These are phyloP conservation scores for Spizellomyces punctatus DNA, from an alignment of 192 early-diverging fungal species.

Conservation along the genomic window DNA sequence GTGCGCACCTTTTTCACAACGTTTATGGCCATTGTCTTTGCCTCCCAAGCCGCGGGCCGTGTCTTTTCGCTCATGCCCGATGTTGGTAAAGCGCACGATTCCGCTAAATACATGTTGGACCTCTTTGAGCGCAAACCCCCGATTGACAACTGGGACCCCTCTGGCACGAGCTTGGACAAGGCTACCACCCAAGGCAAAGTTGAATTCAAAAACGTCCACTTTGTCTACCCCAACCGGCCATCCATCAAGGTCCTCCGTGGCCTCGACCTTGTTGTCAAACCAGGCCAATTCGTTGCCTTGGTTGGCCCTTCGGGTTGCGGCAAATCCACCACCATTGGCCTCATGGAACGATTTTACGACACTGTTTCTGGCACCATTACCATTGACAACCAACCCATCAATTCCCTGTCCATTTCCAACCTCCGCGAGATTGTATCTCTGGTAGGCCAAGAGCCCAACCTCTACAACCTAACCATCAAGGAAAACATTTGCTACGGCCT, in stretches of 20 bases:
- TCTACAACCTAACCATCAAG: slow-evolving; percentile 84
- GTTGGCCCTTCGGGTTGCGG: slow-evolving; percentile 87
- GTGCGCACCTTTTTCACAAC: slow-evolving; percentile 54
- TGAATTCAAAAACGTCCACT: slow-evolving; percentile 47
- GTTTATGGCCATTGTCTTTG: slow-evolving; percentile 52
- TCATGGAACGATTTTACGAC: slow-evolving; percentile 82
- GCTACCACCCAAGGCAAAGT: slow-evolving; percentile 38
- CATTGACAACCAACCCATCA: slow-evolving; percentile 64
- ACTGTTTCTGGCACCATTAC: slow-evolving; percentile 54
- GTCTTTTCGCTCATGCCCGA: slow-evolving; percentile 49
- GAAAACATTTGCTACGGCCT: slow-evolving; percentile 83
- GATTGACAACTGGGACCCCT: slow-evolving; percentile 58
- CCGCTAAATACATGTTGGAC: slow-evolving; percentile 44
- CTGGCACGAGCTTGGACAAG: slow-evolving; percentile 34
- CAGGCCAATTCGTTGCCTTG: slow-evolving; percentile 79
- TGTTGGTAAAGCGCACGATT: slow-evolving; percentile 50
- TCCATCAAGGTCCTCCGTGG: slow-evolving; percentile 56
- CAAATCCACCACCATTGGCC: slow-evolving; percentile 61
- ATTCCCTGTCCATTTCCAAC: slow-evolving; percentile 64
- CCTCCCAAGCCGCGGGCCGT: slow-evolving; percentile 47
- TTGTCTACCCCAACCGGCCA: slow-evolving; percentile 61
- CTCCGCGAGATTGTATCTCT: slow-evolving; percentile 77
- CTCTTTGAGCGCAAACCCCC: slow-evolving; percentile 43
- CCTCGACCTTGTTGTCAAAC: slow-evolving; percentile 55
- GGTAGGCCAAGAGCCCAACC: slow-evolving; percentile 91